Evolutionary conservation across 768 basidiomycete genomes (phyloP).

Genomic region (Mycena chlorophos): DNA sequence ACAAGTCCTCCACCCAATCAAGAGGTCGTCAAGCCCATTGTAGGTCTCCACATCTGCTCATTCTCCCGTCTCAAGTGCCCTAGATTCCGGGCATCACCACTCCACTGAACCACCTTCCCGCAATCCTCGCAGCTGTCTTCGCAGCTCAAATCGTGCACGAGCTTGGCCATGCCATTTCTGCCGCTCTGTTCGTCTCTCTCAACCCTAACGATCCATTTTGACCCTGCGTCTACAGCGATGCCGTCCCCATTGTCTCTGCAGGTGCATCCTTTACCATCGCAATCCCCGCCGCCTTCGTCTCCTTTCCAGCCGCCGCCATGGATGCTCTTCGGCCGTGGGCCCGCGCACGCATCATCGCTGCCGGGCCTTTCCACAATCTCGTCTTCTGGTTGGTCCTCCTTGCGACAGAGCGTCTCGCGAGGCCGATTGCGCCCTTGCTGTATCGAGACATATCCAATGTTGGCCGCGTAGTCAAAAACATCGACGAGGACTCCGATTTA

Average conservation of each 20-base stretch:
- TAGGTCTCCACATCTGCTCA: conserved; percentile 22
- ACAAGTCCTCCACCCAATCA: neutral
- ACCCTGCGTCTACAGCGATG: conserved; percentile 47
- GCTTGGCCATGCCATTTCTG: conserved; percentile 74
- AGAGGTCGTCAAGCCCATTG: conserved; percentile 33
- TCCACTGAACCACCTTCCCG: conserved; percentile 68
- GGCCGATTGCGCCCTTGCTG: conserved; percentile 36
- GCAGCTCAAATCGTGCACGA: conserved; percentile 76
- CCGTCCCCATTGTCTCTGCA: conserved; percentile 58
- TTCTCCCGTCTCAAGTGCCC: neutral
- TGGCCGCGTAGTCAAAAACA: conserved; percentile 57
- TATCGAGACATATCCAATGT: conserved; percentile 54
- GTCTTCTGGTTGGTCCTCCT: conserved; percentile 53
- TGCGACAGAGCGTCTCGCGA: conserved; percentile 34
- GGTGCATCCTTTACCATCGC: conserved; percentile 62
- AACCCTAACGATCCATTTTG: neutral
- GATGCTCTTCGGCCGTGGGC: conserved; percentile 41
- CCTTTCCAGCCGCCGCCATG: conserved; percentile 48
- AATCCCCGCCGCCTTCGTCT: conserved; percentile 75
- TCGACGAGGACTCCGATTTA: conserved; percentile 64
- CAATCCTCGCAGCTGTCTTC: conserved; percentile 63
- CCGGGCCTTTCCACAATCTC: conserved; percentile 81
- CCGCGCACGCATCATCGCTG: conserved; percentile 63
- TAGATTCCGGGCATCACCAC: conserved; percentile 85
- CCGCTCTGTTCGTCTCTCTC: conserved; percentile 53